Conservation (phyloP, 1,284 basidiomycete species). For the Spongispora temasekensis region DNA sequence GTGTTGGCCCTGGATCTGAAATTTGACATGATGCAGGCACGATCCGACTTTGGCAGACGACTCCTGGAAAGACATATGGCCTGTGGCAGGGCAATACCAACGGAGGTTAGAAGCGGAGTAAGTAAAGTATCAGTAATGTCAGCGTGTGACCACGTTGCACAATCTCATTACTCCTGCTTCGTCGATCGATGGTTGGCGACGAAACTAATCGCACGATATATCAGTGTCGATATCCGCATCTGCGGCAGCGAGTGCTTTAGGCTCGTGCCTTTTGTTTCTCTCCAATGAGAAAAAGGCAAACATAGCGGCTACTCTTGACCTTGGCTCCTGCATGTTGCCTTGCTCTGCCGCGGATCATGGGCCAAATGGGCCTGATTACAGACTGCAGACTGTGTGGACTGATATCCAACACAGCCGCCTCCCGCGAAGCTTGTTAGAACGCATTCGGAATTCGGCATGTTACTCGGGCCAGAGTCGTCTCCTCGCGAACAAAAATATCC, state of each 20-base stretch:
- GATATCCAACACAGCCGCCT: not conserved
- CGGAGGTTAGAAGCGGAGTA: slow-evolving; percentile 39
- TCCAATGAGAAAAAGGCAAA: not conserved
- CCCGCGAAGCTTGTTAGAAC: not conserved
- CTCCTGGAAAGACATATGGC: slow-evolving; percentile 90
- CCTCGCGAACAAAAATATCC: too few species aligned
- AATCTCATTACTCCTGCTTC: slow-evolving; percentile 16
- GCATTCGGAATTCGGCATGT: too few species aligned
- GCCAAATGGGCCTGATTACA: not conserved
- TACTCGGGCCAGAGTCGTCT: too few species aligned
- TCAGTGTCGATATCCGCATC: too few species aligned
- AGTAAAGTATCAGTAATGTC: slow-evolving; percentile 1
- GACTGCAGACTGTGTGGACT: not conserved
- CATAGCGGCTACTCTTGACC: not conserved
- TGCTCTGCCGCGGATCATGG: not conserved
- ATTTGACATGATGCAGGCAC: slow-evolving; percentile 56
- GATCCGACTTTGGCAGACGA: slow-evolving; percentile 96
- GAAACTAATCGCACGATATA: slow-evolving; percentile 19
- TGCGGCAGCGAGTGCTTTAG: not conserved
- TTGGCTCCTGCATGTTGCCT: not conserved
- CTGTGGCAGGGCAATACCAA: slow-evolving; percentile 80
- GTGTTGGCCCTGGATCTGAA: slow-evolving; percentile 7
- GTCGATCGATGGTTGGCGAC: slow-evolving; percentile 9
- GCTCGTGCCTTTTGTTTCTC: not conserved
- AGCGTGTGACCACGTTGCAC: slow-evolving; percentile 9